Evolutionary conservation across 345 rosid genomes (phyloP), one percentile per base, ranked within the genome.

Genomic region (Heritiera fomes): DNA sequence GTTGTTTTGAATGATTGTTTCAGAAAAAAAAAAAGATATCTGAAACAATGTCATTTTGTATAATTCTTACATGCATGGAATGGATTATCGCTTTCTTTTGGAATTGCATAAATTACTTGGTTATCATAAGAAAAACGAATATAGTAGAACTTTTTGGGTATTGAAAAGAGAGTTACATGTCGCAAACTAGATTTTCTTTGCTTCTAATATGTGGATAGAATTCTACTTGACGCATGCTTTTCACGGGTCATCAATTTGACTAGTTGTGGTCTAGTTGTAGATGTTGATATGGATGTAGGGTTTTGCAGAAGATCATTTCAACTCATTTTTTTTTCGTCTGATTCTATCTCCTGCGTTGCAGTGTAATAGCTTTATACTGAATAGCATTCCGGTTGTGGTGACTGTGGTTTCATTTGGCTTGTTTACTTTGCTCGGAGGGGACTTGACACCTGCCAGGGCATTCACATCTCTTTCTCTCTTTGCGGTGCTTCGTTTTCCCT

Each of bases 391-490:
- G 13, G 99, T 95, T 75, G 71, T 92, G 81, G 98, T 93, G 82
- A 95, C 98, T 74, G 98, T 92, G 80, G 81, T 87, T 77, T 94
- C 99, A 72, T 96, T 96, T 86, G 98, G 98, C 68, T 73, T 94
- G 87, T 96, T 91, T 89, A 90, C 99, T 73, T 82, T 96, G 85
- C 98, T 96, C 82, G 99, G 99, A 74, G 99, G 99, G 77, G 87
- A 96, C 86, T 87, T 96, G 84, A 96, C 99, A 84, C 99, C 99
- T 82, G 91, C 99, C 34, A 87, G 93, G 87, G 99, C 99, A 82
- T 96, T 96, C 84, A 96, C 99, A 50, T 86, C 99, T 52, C 92
- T 96, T 62, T 94, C 99, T 76, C 89, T 96, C 73, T 96, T 96
- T 83, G 83, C 99, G 20, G 99, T 96, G 79, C 98, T 96, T 81